Conservation (phyloP, 331 rosid genomes). For the Arachis monticola region DNA sequence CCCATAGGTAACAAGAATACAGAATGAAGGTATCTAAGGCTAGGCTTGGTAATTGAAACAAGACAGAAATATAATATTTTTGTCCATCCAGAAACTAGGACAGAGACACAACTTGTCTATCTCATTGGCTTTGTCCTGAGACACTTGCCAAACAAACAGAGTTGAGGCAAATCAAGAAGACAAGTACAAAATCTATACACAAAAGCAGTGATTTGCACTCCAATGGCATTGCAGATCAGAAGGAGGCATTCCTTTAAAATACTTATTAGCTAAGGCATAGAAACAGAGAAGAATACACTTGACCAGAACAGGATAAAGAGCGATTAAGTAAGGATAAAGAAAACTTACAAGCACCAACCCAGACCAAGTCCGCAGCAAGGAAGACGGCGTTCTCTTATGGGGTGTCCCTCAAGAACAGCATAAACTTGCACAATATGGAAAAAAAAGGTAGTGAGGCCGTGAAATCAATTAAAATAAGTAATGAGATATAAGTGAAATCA, state of each 20-base stretch:
- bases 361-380: slow-evolving; percentile 79
- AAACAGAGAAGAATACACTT: background rate
- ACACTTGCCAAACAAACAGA: too few relatives aligned
- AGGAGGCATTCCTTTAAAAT: background rate
- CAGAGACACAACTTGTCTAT: too few relatives aligned
- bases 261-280: background rate
- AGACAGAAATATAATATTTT: too few relatives aligned
- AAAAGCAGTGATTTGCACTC: background rate
- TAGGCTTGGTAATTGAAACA: too few relatives aligned
- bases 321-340: background rate
- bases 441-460: background rate
- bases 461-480: too few relatives aligned
- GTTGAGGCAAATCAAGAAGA: too few relatives aligned
- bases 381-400: slow-evolving; percentile 60
- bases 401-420: slow-evolving; percentile 62
- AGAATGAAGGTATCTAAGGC: background rate
- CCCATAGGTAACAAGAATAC: background rate
- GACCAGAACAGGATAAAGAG: background rate
- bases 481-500: too few relatives aligned
- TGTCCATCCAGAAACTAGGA: too few relatives aligned
- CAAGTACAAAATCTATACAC: too few relatives aligned
- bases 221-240: background rate
- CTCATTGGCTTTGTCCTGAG: too few relatives aligned
- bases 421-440: slow-evolving; percentile 51
- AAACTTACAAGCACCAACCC: slow-evolving; percentile 86